These are phyloP conservation scores for Phoenix dactylifera DNA, from an alignment of 176 grass and related monocot genomes.

Conservation along the genomic window DNA sequence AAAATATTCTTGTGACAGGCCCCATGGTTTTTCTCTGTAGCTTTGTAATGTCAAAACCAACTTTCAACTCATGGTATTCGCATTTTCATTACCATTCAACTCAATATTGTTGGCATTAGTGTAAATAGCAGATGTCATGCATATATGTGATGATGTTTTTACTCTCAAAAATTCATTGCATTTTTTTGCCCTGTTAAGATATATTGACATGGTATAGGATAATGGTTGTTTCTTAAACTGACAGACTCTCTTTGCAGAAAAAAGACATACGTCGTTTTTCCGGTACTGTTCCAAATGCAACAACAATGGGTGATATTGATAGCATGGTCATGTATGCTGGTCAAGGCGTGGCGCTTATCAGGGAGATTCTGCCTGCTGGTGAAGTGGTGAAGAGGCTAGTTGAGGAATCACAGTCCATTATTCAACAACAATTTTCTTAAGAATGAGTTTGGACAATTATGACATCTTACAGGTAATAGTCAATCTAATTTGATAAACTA, in stretches of 20 bases:
- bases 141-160: too few relatives aligned
- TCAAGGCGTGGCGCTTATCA: conserved; percentile 69
- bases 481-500: neutral
- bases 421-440: conserved; percentile 26
- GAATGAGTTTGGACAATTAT: neutral
- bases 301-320: conserved; percentile 54
- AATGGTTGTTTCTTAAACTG: too few relatives aligned
- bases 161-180: too few relatives aligned
- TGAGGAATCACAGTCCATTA: conserved; percentile 42
- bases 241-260: conserved; percentile 22
- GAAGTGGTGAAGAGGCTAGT: conserved; percentile 62
- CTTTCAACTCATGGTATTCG: too few relatives aligned
- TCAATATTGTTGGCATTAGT: too few relatives aligned
- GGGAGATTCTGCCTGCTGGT: conserved; percentile 53
- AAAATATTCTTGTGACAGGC: too few relatives aligned
- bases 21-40: too few relatives aligned
- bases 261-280: conserved; percentile 59
- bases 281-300: conserved; percentile 73
- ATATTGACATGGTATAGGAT: too few relatives aligned
- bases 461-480: neutral
- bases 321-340: conserved; percentile 89
- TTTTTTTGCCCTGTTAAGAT: too few relatives aligned
- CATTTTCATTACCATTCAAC: too few relatives aligned
- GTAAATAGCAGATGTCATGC: too few relatives aligned
- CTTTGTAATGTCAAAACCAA: too few relatives aligned